Evolutionary conservation across 73 alveolate genomes (phyloP).

Genomic region (Symbiodinium pilosum): DNA sequence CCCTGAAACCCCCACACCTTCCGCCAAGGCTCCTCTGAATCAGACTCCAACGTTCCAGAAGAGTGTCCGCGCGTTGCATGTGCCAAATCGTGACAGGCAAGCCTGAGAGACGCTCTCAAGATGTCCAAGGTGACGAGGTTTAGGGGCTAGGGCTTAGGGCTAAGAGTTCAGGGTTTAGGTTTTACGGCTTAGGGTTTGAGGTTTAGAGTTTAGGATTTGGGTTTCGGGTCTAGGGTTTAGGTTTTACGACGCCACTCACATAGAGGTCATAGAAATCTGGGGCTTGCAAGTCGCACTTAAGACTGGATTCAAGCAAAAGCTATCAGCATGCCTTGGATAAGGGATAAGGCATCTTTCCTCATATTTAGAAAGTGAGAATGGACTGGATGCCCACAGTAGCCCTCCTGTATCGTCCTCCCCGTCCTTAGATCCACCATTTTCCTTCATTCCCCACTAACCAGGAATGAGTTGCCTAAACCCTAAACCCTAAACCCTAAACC

Average conservation of each 20-base stretch:
- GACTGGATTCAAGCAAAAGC: too few relatives aligned
- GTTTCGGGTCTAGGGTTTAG: background rate
- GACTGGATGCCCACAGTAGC: too few relatives aligned
- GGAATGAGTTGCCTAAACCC: background rate
- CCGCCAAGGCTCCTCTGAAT: background rate
- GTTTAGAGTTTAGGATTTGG: background rate
- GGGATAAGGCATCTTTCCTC: too few relatives aligned
- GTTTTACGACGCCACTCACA: background rate
- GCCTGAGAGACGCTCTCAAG: too few relatives aligned
- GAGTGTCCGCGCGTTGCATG: background rate
- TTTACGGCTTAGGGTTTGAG: background rate
- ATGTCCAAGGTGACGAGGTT: background rate
- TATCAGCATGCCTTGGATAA: too few relatives aligned
- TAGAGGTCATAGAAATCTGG: background rate
- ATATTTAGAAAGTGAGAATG: too few relatives aligned
- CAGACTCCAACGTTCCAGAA: background rate
- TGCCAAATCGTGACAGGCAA: background rate
- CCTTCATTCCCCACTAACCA: background rate
- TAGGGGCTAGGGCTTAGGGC: background rate
- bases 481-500: background rate
- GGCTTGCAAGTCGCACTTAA: too few relatives aligned
- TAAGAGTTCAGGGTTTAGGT: background rate
- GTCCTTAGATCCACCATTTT: too few relatives aligned
- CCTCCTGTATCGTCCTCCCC: too few relatives aligned
- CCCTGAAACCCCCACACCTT: background rate